A percentile compares a stretch with the other conserved stretches of the same genome.
Conservation (phyloP, 208 protist genomes). For the Balamuthia mandrillaris region DNA sequence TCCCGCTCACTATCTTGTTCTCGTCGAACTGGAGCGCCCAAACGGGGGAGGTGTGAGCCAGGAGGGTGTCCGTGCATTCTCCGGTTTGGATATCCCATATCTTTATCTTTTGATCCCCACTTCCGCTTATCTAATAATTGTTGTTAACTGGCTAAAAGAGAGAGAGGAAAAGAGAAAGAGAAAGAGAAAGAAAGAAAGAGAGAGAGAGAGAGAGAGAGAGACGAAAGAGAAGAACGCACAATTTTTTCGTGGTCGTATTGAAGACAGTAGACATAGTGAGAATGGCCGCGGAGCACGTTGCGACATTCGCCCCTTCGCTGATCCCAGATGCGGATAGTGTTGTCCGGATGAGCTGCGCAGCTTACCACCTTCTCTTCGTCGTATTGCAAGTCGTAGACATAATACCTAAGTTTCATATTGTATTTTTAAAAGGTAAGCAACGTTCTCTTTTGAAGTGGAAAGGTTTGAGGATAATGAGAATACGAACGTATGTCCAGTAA, state of each 20-base stretch:
- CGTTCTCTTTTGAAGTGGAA: too few species aligned
- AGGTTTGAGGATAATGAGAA: neutral
- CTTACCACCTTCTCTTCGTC: neutral
- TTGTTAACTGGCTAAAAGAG: neutral
- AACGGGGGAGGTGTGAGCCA: neutral
- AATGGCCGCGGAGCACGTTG: neutral
- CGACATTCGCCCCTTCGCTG: neutral
- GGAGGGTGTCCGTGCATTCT: conserved; percentile 6
- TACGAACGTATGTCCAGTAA: conserved; percentile 8
- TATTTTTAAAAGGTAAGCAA: too few species aligned
- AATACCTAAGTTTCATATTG: neutral
- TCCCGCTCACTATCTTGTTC: neutral
- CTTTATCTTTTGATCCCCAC: neutral
- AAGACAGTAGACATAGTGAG: neutral
- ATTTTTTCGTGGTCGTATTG: neutral
- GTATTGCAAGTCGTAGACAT: neutral
- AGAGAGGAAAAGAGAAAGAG: too few species aligned
- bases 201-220: too few species aligned
- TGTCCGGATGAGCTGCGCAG: neutral
- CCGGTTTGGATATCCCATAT: neutral
- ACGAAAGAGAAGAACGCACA: too few species aligned
- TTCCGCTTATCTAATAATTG: neutral
- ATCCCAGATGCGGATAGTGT: neutral
- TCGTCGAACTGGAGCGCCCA: conserved; percentile 13
- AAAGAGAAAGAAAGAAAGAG: too few species aligned